Percentiles rank a stretch among this genome's conserved stretches.
Evolutionary conservation across 164 flowering plant species (phyloP).

Genomic region (Sextonia rubra): DNA sequence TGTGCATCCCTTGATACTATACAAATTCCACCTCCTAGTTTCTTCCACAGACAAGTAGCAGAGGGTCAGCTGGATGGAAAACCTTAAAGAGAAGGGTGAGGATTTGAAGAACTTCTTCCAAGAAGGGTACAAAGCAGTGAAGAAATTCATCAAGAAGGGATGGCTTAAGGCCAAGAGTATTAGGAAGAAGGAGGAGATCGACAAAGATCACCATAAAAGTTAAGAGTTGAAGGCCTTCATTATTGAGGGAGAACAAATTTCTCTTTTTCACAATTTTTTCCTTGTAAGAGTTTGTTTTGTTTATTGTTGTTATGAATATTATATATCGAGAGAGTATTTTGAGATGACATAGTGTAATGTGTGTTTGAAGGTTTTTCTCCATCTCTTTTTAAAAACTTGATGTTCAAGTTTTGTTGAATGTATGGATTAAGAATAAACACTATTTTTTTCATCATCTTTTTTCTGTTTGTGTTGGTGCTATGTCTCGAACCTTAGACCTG

Average conservation of each 20-base stretch:
- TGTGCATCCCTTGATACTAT: background rate
- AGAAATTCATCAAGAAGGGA: slow-evolving; percentile 13
- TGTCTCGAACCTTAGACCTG: no score
- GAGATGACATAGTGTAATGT: no score
- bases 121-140: slow-evolving; percentile 3
- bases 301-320: background rate
- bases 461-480: no score
- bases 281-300: background rate
- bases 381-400: no score
- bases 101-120: slow-evolving; percentile 10
- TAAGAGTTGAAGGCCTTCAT: background rate
- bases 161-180: slow-evolving; percentile 10
- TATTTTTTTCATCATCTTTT: no score
- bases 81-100: slow-evolving; percentile 15
- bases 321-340: no score
- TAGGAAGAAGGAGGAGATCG: slow-evolving; percentile 8
- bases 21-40: background rate
- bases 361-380: no score
- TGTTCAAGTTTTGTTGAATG: no score
- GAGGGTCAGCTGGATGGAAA: background rate
- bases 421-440: no score
- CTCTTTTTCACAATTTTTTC: background rate
- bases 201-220: slow-evolving; percentile 6
- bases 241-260: background rate
- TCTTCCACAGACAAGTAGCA: background rate